Evolutionary conservation across 441 rosid genomes (phyloP).

Genomic region (Populus hybrid): DNA sequence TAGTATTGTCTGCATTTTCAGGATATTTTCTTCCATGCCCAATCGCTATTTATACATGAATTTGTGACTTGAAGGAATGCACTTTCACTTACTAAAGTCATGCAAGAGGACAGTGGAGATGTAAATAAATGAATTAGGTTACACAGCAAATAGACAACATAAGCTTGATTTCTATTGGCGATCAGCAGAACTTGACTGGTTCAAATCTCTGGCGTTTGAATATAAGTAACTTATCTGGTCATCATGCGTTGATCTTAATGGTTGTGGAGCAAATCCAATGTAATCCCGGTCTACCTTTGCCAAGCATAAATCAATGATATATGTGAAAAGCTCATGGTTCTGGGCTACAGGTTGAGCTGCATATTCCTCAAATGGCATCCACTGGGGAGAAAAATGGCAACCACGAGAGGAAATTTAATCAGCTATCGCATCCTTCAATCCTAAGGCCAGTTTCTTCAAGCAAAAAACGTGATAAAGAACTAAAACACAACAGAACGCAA

Average conservation of each 20-base stretch:
- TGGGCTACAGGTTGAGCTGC: conserved; percentile 61
- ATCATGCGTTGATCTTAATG: conserved; percentile 29
- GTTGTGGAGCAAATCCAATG: conserved; percentile 48
- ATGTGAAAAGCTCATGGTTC: conserved; percentile 47
- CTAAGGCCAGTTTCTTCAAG: not conserved
- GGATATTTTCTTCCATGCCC: not conserved
- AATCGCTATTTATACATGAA: not conserved
- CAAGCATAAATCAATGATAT: conserved; percentile 42
- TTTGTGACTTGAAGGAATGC: not conserved
- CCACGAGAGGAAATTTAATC: not conserved
- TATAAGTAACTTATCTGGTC: conserved; percentile 43
- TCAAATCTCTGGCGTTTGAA: conserved; percentile 38
- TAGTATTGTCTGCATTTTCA: not conserved
- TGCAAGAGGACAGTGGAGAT: not conserved
- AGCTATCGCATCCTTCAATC: not conserved
- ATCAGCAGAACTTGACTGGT: conserved; percentile 22
- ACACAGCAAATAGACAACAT: not conserved
- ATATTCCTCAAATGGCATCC: conserved; percentile 78
- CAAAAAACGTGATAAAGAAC: not conserved
- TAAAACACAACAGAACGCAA: not conserved
- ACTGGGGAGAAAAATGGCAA: conserved; percentile 32
- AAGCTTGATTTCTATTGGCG: conserved; percentile 1
- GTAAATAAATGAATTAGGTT: conserved; percentile 14
- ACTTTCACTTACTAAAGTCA: not conserved
- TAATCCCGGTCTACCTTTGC: conserved; percentile 50